Evolutionary conservation across 306 rosid genomes (phyloP).

Genomic region (Delonix regia): DNA sequence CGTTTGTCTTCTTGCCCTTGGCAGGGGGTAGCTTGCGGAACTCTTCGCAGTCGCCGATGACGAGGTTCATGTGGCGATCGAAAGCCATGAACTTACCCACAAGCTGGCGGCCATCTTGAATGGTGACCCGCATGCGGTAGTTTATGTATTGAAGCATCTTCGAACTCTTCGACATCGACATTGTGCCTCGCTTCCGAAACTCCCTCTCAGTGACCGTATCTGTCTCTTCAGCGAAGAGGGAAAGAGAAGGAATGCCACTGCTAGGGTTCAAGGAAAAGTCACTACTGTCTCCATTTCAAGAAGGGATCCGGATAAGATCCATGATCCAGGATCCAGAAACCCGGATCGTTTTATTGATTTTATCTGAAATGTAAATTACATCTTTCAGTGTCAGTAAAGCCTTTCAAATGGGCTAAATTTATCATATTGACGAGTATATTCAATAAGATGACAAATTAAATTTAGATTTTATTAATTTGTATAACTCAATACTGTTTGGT

Average conservation of each 20-base stretch:
- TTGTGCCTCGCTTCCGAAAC: slow-evolving; percentile 34
- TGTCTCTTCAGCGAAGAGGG: neutral
- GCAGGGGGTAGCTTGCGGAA: slow-evolving; percentile 94
- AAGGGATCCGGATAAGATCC: neutral
- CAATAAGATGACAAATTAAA: no score
- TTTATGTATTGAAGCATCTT: slow-evolving; percentile 98
- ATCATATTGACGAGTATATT: no score
- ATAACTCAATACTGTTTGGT: no score
- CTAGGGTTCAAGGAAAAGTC: neutral
- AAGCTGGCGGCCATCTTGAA: slow-evolving; percentile 95
- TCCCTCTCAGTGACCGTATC: neutral
- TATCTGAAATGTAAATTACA: no score
- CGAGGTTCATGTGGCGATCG: slow-evolving; percentile 99
- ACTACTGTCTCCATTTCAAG: no score
- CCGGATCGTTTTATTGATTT: neutral
- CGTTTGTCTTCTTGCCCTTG: slow-evolving; percentile 71
- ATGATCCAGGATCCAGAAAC: neutral
- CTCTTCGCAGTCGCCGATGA: slow-evolving; percentile 97
- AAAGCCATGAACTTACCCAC: slow-evolving; percentile 99
- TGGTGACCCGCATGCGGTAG: slow-evolving; percentile 93
- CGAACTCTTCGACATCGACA: slow-evolving; percentile 99
- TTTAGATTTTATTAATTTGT: no score
- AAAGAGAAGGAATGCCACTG: neutral
- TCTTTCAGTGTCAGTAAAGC: no score
- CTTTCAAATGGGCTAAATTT: no score